Evolutionary conservation across 169 alveolate species (phyloP).

Genomic region (Babesia bovis): DNA sequence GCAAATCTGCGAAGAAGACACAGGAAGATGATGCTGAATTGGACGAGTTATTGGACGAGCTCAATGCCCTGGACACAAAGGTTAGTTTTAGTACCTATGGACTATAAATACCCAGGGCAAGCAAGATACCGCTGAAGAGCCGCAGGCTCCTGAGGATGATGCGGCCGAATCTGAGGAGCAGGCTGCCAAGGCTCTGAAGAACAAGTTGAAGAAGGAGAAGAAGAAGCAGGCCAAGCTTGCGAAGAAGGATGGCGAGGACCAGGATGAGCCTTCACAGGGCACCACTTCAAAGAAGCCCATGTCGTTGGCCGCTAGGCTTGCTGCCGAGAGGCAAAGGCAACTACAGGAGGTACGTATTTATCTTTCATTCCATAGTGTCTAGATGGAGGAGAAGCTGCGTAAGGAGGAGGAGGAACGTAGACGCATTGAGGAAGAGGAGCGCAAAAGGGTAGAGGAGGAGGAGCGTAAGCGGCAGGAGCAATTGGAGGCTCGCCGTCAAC

Average conservation of each 20-base stretch:
- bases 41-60: constrained; percentile 58
- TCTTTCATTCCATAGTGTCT: neutral
- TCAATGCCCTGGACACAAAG: constrained; percentile 8
- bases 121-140: neutral
- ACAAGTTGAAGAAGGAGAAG: constrained; percentile 69
- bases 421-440: constrained; percentile 78
- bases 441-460: constrained; percentile 60
- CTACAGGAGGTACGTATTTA: constrained; percentile 65
- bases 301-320: constrained; percentile 77
- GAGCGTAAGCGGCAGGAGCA: constrained; percentile 39
- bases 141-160: constrained; percentile 17
- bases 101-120: neutral
- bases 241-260: constrained; percentile 35
- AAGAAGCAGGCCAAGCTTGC: constrained; percentile 62
- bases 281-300: constrained; percentile 46
- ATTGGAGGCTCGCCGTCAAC: constrained; percentile 75
- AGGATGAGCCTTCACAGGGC: constrained; percentile 30
- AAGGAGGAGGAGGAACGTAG: constrained; percentile 78
- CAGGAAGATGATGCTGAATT: constrained; percentile 60
- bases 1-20: constrained; percentile 23
- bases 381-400: constrained; percentile 76
- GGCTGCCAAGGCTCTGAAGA: constrained; percentile 62
- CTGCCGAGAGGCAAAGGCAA: constrained; percentile 79
- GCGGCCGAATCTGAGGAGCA: constrained; percentile 37
- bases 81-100: neutral